Base-by-base conservation (phyloP, 495 filamentous ascomycete species). In the Arthonia radiata region DNA sequence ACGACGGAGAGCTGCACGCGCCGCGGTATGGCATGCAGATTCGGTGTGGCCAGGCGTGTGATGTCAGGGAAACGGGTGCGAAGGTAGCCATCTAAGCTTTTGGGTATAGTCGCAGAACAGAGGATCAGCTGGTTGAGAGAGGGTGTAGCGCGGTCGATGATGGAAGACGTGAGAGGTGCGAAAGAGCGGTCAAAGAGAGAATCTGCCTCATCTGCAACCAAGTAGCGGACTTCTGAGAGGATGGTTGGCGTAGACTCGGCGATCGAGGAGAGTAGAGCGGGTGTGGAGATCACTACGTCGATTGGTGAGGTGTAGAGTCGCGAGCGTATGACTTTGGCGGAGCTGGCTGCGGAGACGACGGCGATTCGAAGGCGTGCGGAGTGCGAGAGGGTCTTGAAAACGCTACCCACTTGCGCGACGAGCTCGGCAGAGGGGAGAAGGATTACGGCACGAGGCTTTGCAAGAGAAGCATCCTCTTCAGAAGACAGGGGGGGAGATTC, bases 101-200 rank as follows among this genome's bases (percentile, higher is more conserved):
- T 64, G 2, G 86, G 86, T 34, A 97, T 94, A 8, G 86, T 97
- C 32, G 86, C 86, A 3, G 86, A 94, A 55, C 86, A 94, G 31
- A 94, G 65, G 13, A 97, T 63, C n/a, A 94, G 58, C 41, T 92
- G 79, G 32, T 73, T 63, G 5, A 94, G 56, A 0, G 76, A 79
- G 2, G 79, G 71, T 2, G 65, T 56, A 3, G 62, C 57, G 34
- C 73, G 68, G 40, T 82, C 71, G 33, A 94, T 61, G 32, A 94
- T 70, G 25, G 64, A 59, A 9, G 64, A 71, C 1, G 89, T 93
- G 15, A 69, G 69, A 1, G 76, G 72, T 2, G 69, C 50, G 54
- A 97, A 97, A 17, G 76, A 79, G 27, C 80, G 73, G 46, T 97
- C 89, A 41, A 94, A 63, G 8, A 97, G 65, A 8, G 80, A 90